Conservation (phyloP, 306 rosid genomes). For the Macrotyloma uniflorum region DNA sequence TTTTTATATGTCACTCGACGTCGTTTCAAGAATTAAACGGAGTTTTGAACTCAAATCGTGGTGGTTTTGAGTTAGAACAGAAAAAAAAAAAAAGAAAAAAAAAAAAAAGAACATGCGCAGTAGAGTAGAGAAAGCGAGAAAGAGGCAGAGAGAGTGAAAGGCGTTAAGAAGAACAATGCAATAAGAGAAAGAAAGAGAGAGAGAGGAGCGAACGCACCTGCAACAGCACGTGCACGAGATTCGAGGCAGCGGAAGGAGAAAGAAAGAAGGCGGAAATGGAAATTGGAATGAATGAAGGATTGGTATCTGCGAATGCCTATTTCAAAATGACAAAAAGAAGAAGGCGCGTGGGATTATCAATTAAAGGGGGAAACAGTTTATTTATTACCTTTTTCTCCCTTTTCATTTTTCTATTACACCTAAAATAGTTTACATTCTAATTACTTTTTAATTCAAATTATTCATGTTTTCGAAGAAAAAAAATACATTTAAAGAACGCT, state of each 20-base stretch:
- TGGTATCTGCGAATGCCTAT: background rate
- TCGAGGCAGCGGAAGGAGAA: background rate
- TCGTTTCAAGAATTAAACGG: background rate
- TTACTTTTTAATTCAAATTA: background rate
- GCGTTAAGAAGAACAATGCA: slow-evolving; percentile 23
- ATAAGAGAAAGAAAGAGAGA: background rate
- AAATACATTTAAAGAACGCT: background rate
- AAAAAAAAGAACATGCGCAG: background rate
- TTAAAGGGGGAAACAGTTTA: background rate
- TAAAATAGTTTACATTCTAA: background rate
- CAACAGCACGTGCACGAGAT: slow-evolving; percentile 34
- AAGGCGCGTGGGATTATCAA: slow-evolving; percentile 37
- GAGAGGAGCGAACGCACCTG: slow-evolving; percentile 22
- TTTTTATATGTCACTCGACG: background rate
- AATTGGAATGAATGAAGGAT: slow-evolving; percentile 2
- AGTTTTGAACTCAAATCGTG: background rate
- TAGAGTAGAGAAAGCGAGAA: background rate
- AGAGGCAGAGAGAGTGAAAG: slow-evolving; percentile 10
- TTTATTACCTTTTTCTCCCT: background rate
- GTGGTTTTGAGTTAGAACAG: background rate
- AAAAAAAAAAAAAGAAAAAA: background rate
- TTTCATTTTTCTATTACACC: no score
- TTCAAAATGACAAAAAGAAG: slow-evolving; percentile 27
- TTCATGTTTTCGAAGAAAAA: background rate
- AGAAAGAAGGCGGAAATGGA: background rate